Percentiles rank a stretch among this genome's conserved stretches.
Conservation (phyloP, 192 early-diverging fungal genomes). For the Linderina pennispora region DNA sequence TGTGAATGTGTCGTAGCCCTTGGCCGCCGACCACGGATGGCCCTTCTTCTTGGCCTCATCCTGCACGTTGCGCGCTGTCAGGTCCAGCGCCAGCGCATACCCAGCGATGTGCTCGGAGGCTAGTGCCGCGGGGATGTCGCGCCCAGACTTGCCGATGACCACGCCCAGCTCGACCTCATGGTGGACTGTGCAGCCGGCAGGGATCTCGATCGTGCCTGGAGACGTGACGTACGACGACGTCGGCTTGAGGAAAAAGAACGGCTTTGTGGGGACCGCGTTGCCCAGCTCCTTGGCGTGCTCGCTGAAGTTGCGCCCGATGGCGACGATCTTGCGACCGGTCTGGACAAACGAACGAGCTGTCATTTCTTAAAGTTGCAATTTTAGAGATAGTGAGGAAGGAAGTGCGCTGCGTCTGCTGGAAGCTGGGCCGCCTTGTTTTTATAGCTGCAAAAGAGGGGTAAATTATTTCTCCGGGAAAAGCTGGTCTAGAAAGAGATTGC, state of each 20-base stretch:
- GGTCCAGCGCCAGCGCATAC: conserved; percentile 84
- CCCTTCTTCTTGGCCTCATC: conserved; percentile 76
- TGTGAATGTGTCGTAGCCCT: conserved; percentile 94
- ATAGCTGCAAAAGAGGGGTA: too few species aligned
- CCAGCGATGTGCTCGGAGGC: conserved; percentile 64
- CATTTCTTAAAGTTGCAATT: conserved; percentile 5
- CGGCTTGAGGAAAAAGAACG: conserved; percentile 95
- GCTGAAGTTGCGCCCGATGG: conserved; percentile 89
- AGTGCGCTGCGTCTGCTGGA: too few species aligned
- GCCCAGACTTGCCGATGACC: conserved; percentile 75
- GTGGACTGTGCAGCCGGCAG: conserved; percentile 69
- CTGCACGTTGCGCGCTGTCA: conserved; percentile 90
- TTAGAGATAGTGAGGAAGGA: not conserved
- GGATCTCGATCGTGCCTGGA: conserved; percentile 73
- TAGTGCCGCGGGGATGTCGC: conserved; percentile 59
- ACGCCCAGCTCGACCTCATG: conserved; percentile 94
- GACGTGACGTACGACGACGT: conserved; percentile 68
- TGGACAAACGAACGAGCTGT: conserved; percentile 29
- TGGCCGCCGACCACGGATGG: conserved; percentile 85
- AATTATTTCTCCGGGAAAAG: too few species aligned
- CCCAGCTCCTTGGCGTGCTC: conserved; percentile 94
- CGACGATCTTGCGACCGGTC: conserved; percentile 83
- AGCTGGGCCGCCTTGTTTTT: too few species aligned
- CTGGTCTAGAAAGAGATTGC: too few species aligned
- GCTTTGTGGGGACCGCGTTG: conserved; percentile 80